Evolutionary conservation across 345 rosid genomes (phyloP), one percentile per base, ranked within the genome.

Genomic region (Microthlaspi erraticum): DNA sequence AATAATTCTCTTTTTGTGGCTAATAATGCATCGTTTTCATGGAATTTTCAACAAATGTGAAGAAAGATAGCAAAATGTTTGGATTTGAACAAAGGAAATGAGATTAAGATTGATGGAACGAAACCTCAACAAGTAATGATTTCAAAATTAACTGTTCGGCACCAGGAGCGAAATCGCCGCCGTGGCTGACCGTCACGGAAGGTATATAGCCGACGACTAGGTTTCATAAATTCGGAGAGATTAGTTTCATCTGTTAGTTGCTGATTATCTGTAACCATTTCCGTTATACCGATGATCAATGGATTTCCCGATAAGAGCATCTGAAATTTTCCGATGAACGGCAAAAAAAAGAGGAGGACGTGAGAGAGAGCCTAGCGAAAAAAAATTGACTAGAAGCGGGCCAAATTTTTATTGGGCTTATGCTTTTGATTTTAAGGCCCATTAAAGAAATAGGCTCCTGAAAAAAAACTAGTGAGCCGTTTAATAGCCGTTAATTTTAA

Each of bases 1-100:
- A 55, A 34, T 56, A 43, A 8, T 34, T 43, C 23, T 43, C 23
- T 68, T 56, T 44, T 10, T 20, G 45, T 34, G 44, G 29, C 16
- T 5, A 55, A 68, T 43, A 68, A 33, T 44, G 54, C 16, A 36
- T 33, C 6, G 18, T 19, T 36, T 43, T 19, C 19, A 8, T 32
- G 13, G 46, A 57, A 46, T 14, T 34, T 36, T 69, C 73, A 69
- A 57, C 38, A 9, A 57, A 48, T 19, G 32, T 48, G 29, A 45
- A 45, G 7, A 5, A n/a, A 20, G 37, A 55, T 29, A 13, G 41
- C 42, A 33, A 17, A 33, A 17, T 31, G 39, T 33, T 31, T 53
- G 17, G 39, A 14, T 8, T 32, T 10, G 12, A 33, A 54, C 20
- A n/a, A 13, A 53, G 38, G 4, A 53, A 51, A 53, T 4, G 18